phyloP scores from a whole-genome alignment of 108 stramenopile species.

The Schizochytrium sp. region DNA sequence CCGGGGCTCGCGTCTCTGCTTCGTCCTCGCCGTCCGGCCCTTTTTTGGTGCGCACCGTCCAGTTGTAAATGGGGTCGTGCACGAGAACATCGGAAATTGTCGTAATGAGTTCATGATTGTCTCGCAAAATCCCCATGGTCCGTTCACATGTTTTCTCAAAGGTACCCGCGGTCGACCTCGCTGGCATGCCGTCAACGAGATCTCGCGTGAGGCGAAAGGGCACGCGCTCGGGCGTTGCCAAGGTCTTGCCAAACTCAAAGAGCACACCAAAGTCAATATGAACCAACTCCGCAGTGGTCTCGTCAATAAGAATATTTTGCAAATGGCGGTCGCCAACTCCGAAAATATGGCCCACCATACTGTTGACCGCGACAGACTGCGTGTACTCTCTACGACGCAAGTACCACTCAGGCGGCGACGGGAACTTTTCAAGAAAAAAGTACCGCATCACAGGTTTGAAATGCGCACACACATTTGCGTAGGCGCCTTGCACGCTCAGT shows the following conservation, averaged over 20 bases:
- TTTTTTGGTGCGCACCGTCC: slow-evolving; percentile 66
- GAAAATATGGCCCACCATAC: slow-evolving; percentile 92
- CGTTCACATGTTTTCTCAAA: slow-evolving; percentile 69
- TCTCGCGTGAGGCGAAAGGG: slow-evolving; percentile 95
- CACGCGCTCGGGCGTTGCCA: slow-evolving; percentile 78
- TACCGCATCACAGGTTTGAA: slow-evolving; percentile 84
- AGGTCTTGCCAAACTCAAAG: slow-evolving; percentile 92
- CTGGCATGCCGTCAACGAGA: slow-evolving; percentile 89
- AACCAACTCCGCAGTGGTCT: slow-evolving; percentile 77
- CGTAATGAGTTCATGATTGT: slow-evolving; percentile 65
- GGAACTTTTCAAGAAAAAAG: slow-evolving; percentile 88
- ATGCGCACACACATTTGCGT: slow-evolving; percentile 54
- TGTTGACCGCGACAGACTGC: slow-evolving; percentile 77
- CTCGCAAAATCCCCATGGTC: slow-evolving; percentile 65
- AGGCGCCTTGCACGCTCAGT: slow-evolving; percentile 40
- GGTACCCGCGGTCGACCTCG: slow-evolving; percentile 68
- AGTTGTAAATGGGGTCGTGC: slow-evolving; percentile 85
- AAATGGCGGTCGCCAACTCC: slow-evolving; percentile 96
- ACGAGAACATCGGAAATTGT: slow-evolving; percentile 87
- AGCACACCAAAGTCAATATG: slow-evolving; percentile 98
- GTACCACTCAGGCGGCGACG: slow-evolving; percentile 73
- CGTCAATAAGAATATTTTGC: slow-evolving; percentile 85
- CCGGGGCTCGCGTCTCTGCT: slow-evolving; percentile 15
- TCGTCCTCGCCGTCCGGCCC: slow-evolving; percentile 22
- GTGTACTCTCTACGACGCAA: slow-evolving; percentile 72